Evolutionary conservation across 495 filamentous ascomycete species (phyloP).

Genomic region (Trichoderma parareesei): DNA sequence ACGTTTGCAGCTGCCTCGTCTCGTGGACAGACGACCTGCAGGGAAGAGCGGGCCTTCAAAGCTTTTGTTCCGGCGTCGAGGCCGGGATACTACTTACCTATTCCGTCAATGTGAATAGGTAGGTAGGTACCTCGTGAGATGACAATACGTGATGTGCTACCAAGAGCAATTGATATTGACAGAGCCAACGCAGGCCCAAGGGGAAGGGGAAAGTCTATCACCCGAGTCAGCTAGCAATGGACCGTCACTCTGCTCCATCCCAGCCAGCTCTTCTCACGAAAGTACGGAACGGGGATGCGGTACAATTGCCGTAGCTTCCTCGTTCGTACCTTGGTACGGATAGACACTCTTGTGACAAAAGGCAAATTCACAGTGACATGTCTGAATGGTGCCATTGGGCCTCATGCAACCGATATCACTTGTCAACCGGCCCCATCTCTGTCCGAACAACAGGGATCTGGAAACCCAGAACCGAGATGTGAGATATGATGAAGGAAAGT

Average conservation of each 20-base stretch:
- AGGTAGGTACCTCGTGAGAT: background rate
- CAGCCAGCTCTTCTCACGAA: background rate
- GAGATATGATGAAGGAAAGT: background rate
- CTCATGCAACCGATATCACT: background rate
- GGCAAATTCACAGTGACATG: background rate
- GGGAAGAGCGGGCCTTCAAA: background rate
- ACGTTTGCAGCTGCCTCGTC: background rate
- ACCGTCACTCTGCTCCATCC: background rate
- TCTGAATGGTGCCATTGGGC: background rate
- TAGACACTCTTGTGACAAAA: background rate
- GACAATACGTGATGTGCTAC: background rate
- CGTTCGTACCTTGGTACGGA: too few species aligned
- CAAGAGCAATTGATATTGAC: background rate
- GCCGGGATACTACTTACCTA: too few species aligned
- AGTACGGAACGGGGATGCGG: background rate
- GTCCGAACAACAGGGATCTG: background rate
- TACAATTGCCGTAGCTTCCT: too few species aligned
- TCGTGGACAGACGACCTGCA: background rate
- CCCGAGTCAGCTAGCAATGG: background rate
- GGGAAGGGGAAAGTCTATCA: background rate
- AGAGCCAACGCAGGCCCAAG: constrained; percentile 1
- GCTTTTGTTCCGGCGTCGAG: too few species aligned
- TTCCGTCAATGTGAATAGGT: too few species aligned
- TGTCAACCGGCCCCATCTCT: background rate
- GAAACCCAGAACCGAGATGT: background rate